Evolutionary conservation across 2,329 filamentous ascomycete species (phyloP), one percentile per base, ranked within the genome.

Genomic region (Pseudocercospora fijiensis): DNA sequence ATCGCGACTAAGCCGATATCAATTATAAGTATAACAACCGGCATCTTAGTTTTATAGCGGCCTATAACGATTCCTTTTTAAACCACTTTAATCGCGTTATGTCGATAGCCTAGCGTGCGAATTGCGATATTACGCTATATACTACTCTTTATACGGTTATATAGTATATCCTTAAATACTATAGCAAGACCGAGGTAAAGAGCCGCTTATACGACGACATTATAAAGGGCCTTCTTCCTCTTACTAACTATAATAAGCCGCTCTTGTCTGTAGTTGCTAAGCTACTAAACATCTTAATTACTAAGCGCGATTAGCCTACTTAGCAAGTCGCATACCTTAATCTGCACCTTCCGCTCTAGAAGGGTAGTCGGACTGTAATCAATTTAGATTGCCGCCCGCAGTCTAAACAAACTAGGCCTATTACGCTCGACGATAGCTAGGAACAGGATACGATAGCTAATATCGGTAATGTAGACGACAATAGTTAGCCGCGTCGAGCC

Each of bases 11-110:
- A n/a, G n/a, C n/a, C n/a, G n/a, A n/a, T n/a, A n/a, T n/a, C 27
- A 53, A 53, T 53, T 22, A 53, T 10, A 26, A 53, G 7, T 53
- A 53, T 53, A 53, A 53, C 22, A n/a, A n/a, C n/a, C n/a, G n/a
- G n/a, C n/a, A n/a, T n/a, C n/a, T n/a, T n/a, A n/a, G n/a, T 22
- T 16, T 53, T 22, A 37, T 13, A 8, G 13, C 30, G 7, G 13
- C n/a, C n/a, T 37, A 37, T 37, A 37, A 37, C 13, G 13, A 37
- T 37, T 8, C 7, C 7, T 8, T 8, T 37, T 13, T 37, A 37
- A 37, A 37, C 30, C 13, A 37, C 13, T 37, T 8, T 37, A 37
- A 37, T 37, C 30, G 30, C 7, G 7, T 37, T 37, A 37, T 37
- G 13, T 8, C 13, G 13, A 8, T 8, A 8, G 13, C 30, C 30